Evolutionary conservation across 1,284 basidiomycete species (phyloP).

Genomic region (Bjerkandera adusta): DNA sequence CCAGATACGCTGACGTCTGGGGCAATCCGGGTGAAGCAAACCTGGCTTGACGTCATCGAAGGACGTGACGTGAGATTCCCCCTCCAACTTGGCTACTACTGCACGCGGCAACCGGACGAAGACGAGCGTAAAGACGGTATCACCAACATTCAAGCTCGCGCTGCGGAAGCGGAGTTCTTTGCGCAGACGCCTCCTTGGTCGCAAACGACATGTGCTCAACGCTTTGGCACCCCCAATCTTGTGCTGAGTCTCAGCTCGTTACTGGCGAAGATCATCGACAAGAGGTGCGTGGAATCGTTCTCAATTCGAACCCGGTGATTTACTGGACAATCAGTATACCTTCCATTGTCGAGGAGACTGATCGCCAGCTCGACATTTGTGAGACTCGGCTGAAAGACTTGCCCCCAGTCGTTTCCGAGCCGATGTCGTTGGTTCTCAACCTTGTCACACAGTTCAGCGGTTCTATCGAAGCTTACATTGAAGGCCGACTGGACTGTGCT

Average conservation of each 20-base stretch:
- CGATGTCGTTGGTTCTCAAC: slow-evolving; percentile 43
- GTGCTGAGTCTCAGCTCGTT: slow-evolving; percentile 51
- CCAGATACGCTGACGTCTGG: slow-evolving; percentile 52
- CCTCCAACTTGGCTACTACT: slow-evolving; percentile 62
- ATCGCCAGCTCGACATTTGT: slow-evolving; percentile 30
- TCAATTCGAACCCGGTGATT: slow-evolving; percentile 18
- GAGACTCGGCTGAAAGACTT: slow-evolving; percentile 36
- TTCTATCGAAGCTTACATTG: slow-evolving; percentile 34
- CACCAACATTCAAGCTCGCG: slow-evolving; percentile 37
- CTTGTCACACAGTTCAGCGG: slow-evolving; percentile 45
- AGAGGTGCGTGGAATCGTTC: slow-evolving; percentile 38
- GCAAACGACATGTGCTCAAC: slow-evolving; percentile 35
- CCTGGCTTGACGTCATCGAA: slow-evolving; percentile 56
- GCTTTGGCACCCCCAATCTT: slow-evolving; percentile 58
- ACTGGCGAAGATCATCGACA: slow-evolving; percentile 50
- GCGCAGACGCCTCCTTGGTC: slow-evolving; percentile 49
- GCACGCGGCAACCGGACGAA: slow-evolving; percentile 65
- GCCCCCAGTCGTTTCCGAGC: slow-evolving; percentile 41
- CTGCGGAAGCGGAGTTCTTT: slow-evolving; percentile 46
- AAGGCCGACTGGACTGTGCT: slow-evolving; percentile 34
- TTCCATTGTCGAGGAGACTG: slow-evolving; percentile 35
- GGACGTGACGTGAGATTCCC: slow-evolving; percentile 33
- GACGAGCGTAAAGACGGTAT: slow-evolving; percentile 42
- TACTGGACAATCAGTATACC: slow-evolving; percentile 35
- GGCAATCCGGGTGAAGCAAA: slow-evolving; percentile 37